Evolutionary conservation across 805 yeast species (phyloP).

Genomic region (Spathaspora girioi): DNA sequence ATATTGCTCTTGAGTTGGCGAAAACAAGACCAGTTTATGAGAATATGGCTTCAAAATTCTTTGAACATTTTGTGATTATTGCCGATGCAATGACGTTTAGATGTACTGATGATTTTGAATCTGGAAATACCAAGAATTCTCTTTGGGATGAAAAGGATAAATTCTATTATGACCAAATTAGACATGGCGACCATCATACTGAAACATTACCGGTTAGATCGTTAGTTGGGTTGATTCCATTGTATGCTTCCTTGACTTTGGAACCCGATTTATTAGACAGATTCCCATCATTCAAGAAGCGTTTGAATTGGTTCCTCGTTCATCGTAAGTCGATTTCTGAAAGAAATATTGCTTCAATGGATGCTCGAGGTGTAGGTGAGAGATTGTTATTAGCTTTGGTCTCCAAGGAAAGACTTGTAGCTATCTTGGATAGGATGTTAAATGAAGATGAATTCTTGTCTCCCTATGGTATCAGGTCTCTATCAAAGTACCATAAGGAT

Average conservation of each 20-base stretch:
- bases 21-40: conserved; percentile 83
- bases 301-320: conserved; percentile 80
- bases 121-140: conserved; percentile 50
- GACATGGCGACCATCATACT: conserved; percentile 67
- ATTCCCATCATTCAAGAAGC: conserved; percentile 78
- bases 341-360: conserved; percentile 85
- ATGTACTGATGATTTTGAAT: conserved; percentile 37
- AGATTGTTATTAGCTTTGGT: conserved; percentile 77
- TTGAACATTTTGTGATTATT: conserved; percentile 86
- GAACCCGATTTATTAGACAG: conserved; percentile 77
- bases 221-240: conserved; percentile 85
- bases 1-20: conserved; percentile 86
- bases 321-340: conserved; percentile 66
- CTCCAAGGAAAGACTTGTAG: conserved; percentile 69
- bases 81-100: conserved; percentile 89
- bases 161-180: conserved; percentile 86
- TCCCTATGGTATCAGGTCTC: conserved; percentile 80
- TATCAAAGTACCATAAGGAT: conserved; percentile 81
- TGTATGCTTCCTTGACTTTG: conserved; percentile 82
- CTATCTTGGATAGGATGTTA: conserved; percentile 74
- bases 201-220: conserved; percentile 82
- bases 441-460: conserved; percentile 86
- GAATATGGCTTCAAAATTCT: conserved; percentile 89
- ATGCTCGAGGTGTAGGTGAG: conserved; percentile 75
- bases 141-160: conserved; percentile 89